A percentile compares a stretch with the other conserved stretches of the same genome.
These are phyloP conservation scores for Euphorbia celastroides DNA, from an alignment of 441 rosid species.

Conservation along the genomic window DNA sequence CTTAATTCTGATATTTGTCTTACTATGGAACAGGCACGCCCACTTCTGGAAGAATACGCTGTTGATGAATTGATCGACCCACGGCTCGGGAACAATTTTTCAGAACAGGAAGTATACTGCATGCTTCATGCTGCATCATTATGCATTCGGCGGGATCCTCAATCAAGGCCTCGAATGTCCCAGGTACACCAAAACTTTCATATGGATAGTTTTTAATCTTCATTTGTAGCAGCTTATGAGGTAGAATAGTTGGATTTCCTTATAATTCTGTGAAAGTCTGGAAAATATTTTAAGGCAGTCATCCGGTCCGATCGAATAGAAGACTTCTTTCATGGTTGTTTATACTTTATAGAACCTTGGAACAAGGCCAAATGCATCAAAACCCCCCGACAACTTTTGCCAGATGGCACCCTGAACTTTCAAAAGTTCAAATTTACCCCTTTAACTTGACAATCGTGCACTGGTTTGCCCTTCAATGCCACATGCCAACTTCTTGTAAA, in stretches of 20 bases:
- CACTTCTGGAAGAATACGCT: constrained; percentile 73
- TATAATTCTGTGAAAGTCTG: too few species aligned
- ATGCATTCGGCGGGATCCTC: constrained; percentile 88
- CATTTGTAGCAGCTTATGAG: background rate
- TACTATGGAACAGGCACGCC: constrained; percentile 73
- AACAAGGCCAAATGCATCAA: too few species aligned
- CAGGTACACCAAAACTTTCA: constrained; percentile 47
- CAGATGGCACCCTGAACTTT: too few species aligned
- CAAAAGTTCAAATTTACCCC: too few species aligned
- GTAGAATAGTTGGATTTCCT: background rate
- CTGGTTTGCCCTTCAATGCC: too few species aligned
- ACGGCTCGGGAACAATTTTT: constrained; percentile 44
- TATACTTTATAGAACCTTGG: too few species aligned
- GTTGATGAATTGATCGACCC: constrained; percentile 78
- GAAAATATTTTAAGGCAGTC: too few species aligned
- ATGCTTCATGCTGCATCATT: constrained; percentile 92
- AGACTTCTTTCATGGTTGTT: too few species aligned
- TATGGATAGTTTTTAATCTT: background rate
- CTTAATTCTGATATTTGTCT: constrained; percentile 12
- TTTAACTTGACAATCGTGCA: too few species aligned
- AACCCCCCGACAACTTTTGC: too few species aligned
- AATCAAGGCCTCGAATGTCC: constrained; percentile 91
- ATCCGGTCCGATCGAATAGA: too few species aligned
- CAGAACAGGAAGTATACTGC: constrained; percentile 71
- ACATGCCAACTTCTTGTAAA: too few species aligned